Conservation (phyloP, 768 basidiomycete species). For the Rhizopogon vesiculosus region DNA sequence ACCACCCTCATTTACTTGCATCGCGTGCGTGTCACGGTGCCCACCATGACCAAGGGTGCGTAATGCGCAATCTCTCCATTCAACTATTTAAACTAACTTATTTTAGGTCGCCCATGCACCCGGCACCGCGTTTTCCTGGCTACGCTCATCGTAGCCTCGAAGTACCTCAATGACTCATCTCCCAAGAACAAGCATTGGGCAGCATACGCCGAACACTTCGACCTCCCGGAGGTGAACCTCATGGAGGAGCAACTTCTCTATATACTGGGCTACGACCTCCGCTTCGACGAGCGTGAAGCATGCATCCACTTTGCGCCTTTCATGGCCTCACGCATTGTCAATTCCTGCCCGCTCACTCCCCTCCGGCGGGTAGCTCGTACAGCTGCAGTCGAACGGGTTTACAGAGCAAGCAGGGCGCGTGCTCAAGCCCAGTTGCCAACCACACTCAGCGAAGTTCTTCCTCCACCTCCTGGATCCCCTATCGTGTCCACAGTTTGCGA, state of each 20-base stretch:
- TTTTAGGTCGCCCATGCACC: slow-evolving; percentile 76
- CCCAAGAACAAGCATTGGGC: slow-evolving; percentile 97
- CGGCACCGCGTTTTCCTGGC: slow-evolving; percentile 95
- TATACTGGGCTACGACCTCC: slow-evolving; percentile 89
- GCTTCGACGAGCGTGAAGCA: slow-evolving; percentile 82
- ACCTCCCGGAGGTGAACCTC: slow-evolving; percentile 78
- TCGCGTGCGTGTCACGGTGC: slow-evolving; percentile 75
- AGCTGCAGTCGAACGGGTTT: slow-evolving; percentile 50
- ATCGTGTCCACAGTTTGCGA: slow-evolving; percentile 54
- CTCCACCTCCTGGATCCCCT: slow-evolving; percentile 27
- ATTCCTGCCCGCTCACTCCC: slow-evolving; percentile 15
- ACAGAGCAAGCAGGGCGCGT: slow-evolving; percentile 49
- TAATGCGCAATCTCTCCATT: slow-evolving; percentile 4
- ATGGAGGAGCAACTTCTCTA: slow-evolving; percentile 97
- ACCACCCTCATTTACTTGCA: slow-evolving; percentile 91
- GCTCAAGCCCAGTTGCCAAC: slow-evolving; percentile 43
- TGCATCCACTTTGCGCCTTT: slow-evolving; percentile 68
- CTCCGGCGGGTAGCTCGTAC: slow-evolving; percentile 41
- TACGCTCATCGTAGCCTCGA: slow-evolving; percentile 90
- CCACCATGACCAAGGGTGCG: slow-evolving; percentile 80
- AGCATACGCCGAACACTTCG: slow-evolving; percentile 69
- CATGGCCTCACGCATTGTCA: slow-evolving; percentile 30
- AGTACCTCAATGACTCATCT: slow-evolving; percentile 96
- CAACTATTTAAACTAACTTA: slow-evolving; percentile 6
- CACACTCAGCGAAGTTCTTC: slow-evolving; percentile 32